These are phyloP conservation scores for Pythium graminicola DNA, from an alignment of 352 stramenopile genomes.

Conservation along the genomic window DNA sequence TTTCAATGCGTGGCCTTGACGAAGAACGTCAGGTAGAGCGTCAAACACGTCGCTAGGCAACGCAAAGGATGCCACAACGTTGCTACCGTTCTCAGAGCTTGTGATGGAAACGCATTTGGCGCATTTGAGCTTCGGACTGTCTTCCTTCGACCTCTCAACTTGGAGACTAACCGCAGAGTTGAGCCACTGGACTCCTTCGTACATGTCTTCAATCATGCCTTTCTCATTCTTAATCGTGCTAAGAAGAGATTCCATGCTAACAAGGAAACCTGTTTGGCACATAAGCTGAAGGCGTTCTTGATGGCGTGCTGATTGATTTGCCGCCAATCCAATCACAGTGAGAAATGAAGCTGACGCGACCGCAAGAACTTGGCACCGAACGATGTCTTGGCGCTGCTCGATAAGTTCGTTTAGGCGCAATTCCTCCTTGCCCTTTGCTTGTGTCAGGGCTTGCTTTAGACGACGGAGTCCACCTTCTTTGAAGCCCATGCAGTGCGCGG, in stretches of 20 bases:
- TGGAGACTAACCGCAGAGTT: conserved; percentile 74
- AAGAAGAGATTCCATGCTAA: conserved; percentile 93
- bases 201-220: conserved; percentile 94
- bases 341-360: conserved; percentile 72
- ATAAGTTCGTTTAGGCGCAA: conserved; percentile 48
- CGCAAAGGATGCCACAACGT: conserved; percentile 68
- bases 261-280: conserved; percentile 71
- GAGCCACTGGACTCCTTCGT: conserved; percentile 80
- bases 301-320: conserved; percentile 46
- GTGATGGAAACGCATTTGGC: conserved; percentile 76
- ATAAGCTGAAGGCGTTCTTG: conserved; percentile 55
- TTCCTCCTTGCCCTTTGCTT: conserved; percentile 45
- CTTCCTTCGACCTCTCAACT: conserved; percentile 47
- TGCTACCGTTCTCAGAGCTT: conserved; percentile 36
- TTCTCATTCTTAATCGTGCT: conserved; percentile 92
- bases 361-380: conserved; percentile 65
- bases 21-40: conserved; percentile 51
- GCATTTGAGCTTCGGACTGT: conserved; percentile 46
- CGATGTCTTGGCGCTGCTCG: conserved; percentile 76
- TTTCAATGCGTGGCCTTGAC: conserved; percentile 64
- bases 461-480: conserved; percentile 77
- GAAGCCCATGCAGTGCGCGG: conserved; percentile 76
- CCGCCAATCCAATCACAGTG: conserved; percentile 56
- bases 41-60: conserved; percentile 49
- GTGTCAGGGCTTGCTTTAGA: conserved; percentile 38